Percentiles rank a stretch among this genome's conserved stretches.
Conservation (phyloP, 768 basidiomycete genomes). For the Boletus sensibilis region DNA sequence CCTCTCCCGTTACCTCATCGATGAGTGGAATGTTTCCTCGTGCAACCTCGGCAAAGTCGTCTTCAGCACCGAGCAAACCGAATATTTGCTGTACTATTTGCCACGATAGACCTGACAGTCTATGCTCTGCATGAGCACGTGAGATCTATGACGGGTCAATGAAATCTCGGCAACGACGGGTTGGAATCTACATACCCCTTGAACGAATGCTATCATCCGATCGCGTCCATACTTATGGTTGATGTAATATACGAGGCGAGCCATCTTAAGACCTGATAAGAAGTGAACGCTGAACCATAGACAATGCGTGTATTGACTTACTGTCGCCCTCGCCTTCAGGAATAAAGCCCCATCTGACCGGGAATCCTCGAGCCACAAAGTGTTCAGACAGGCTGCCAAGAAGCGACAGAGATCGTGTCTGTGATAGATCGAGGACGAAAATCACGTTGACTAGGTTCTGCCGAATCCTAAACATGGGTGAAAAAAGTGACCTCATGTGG, state of each 20-base stretch:
- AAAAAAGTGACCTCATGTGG: constrained; percentile 54
- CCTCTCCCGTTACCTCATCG: constrained; percentile 29
- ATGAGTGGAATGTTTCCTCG: constrained; percentile 20
- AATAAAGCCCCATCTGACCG: constrained; percentile 85
- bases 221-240: constrained; percentile 61
- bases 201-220: constrained; percentile 61
- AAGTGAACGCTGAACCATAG: not conserved
- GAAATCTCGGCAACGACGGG: not conserved
- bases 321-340: constrained; percentile 54
- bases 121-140: constrained; percentile 34
- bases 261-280: constrained; percentile 60
- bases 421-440: constrained; percentile 77
- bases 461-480: constrained; percentile 72
- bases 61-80: constrained; percentile 33
- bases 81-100: constrained; percentile 40
- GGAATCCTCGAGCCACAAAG: constrained; percentile 71
- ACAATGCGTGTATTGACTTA: constrained; percentile 10
- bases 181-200: constrained; percentile 38
- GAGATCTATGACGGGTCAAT: constrained; percentile 35
- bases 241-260: constrained; percentile 67
- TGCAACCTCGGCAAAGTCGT: constrained; percentile 44
- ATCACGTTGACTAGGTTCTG: constrained; percentile 85
- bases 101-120: constrained; percentile 43
- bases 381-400: constrained; percentile 61
- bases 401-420: constrained; percentile 55